Conservation (phyloP, 768 basidiomycete species). For the Kwoniella dejecticola region DNA sequence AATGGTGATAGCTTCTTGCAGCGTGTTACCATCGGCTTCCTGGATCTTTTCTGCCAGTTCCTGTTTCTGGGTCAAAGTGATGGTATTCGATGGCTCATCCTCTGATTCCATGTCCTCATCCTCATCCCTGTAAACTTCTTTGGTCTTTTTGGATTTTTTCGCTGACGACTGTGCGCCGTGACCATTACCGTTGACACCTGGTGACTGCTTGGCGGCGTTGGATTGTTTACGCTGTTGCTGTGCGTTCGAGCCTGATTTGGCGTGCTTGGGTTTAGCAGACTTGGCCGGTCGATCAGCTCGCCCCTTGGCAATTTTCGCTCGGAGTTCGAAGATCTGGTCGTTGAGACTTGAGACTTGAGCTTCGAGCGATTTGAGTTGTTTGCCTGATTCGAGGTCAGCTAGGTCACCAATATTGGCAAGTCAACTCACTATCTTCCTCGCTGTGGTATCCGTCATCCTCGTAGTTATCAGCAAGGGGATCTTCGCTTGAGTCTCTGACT, state of each 20-base stretch:
- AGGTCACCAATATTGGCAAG: not conserved
- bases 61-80: constrained; percentile 97
- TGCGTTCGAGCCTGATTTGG: constrained; percentile 23
- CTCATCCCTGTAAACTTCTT: constrained; percentile 38
- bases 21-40: constrained; percentile 74
- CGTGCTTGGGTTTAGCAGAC: constrained; percentile 24
- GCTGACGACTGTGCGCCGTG: not conserved
- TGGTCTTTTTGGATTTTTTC: constrained; percentile 46
- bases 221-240: constrained; percentile 35
- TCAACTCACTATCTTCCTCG: constrained; percentile 65
- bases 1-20: constrained; percentile 90
- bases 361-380: constrained; percentile 14
- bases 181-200: constrained; percentile 38
- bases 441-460: constrained; percentile 68
- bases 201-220: constrained; percentile 28
- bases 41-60: constrained; percentile 93
- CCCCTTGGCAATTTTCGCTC: constrained; percentile 33
- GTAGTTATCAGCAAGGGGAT: constrained; percentile 65
- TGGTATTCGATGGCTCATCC: constrained; percentile 44
- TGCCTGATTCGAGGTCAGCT: not conserved
- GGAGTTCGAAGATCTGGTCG: constrained; percentile 32
- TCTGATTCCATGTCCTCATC: constrained; percentile 38
- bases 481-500: constrained; percentile 59
- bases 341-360: constrained; percentile 20
- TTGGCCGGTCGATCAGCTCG: constrained; percentile 17